Evolutionary conservation across 2,329 filamentous ascomycete species (phyloP), one percentile per base, ranked within the genome.

Genomic region (Orbilia brochopaga): DNA sequence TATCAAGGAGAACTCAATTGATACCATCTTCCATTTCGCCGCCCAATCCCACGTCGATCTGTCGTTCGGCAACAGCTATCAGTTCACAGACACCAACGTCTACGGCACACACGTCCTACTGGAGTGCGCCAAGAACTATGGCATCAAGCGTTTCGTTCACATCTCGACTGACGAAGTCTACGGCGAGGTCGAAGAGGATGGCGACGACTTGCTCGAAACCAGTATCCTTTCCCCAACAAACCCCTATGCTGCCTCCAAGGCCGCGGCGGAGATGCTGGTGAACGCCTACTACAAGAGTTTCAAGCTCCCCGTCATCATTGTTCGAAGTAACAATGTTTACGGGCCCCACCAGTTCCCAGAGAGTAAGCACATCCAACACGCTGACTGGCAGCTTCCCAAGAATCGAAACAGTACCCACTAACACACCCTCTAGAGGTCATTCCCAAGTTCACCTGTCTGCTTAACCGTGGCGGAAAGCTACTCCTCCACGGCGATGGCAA

Each of bases 161-260:
- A 86, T 93, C 74, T 91, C 89, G 8, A 93, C 90, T 0, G 90
- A 94, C 78, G 90, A 93, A 81, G 90, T 93, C 1, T 93, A 93
- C 76, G 90, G 90, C 46, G 90, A 93, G 78, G 88, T 91, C 69
- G 86, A 86, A 69, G 86, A 88, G 57, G 88, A 87, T 37, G 87
- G 87, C 2, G 88, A 89, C 69, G 89, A 91, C 77, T 79, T 91
- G 74, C 81, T 88, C 46, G 90, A 92, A 80, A 85, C 86, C 15
- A 90, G 88, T 80, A 86, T 90, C 75, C 82, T 93, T 35, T 87
- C 87, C 0, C 90, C 90, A 0, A 92, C 90, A 19, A 94, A 93
- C 77, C 90, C 90, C 13, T 92, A 92, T 76, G 87, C 89, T 8
- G 90, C 90, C 19, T 89, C 87, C 80, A 92, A 92, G 80, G 90